These are phyloP conservation scores for Penicillium herquei DNA, from an alignment of 495 filamentous ascomycete species.

Conservation along the genomic window DNA sequence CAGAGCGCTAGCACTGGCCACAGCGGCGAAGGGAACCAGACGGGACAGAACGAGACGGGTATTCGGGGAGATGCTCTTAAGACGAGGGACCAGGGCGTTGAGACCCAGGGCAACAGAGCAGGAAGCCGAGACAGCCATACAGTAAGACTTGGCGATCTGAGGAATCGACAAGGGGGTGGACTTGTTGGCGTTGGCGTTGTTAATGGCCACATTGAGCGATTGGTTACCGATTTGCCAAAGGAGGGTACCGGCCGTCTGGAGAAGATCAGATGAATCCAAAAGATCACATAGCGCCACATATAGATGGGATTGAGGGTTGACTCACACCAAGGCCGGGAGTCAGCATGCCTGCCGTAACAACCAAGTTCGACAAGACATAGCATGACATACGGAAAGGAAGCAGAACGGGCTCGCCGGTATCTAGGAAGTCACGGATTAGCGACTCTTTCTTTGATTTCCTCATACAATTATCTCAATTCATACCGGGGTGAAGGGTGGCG, in stretches of 20 bases:
- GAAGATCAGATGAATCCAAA: neutral
- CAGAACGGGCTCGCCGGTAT: slow-evolving; percentile 88
- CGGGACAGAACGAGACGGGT: slow-evolving; percentile 72
- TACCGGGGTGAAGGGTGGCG: slow-evolving; percentile 91
- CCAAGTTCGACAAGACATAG: slow-evolving; percentile 89
- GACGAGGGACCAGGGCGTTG: slow-evolving; percentile 80
- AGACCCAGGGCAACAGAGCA: slow-evolving; percentile 94
- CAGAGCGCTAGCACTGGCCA: slow-evolving; percentile 82
- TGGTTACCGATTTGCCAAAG: slow-evolving; percentile 97
- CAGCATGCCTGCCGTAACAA: slow-evolving; percentile 98
- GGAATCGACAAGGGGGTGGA: slow-evolving; percentile 77
- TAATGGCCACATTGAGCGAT: slow-evolving; percentile 96
- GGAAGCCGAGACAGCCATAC: slow-evolving; percentile 85
- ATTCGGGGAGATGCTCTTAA: slow-evolving; percentile 70
- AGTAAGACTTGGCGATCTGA: slow-evolving; percentile 84
- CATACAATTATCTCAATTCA: slow-evolving; percentile 3
- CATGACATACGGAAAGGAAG: slow-evolving; percentile 96
- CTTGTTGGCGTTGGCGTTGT: slow-evolving; percentile 96
- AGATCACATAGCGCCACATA: neutral
- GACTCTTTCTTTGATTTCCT: neutral
- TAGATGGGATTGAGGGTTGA: too few relatives aligned
- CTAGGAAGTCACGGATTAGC: slow-evolving; percentile 38
- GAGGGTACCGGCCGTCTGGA: slow-evolving; percentile 78
- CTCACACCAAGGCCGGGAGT: slow-evolving; percentile 61
- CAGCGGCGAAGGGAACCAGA: slow-evolving; percentile 92